These are phyloP conservation scores for Neonectria neomacrospora DNA, from an alignment of 2,329 filamentous ascomycete genomes.

Conservation along the genomic window DNA sequence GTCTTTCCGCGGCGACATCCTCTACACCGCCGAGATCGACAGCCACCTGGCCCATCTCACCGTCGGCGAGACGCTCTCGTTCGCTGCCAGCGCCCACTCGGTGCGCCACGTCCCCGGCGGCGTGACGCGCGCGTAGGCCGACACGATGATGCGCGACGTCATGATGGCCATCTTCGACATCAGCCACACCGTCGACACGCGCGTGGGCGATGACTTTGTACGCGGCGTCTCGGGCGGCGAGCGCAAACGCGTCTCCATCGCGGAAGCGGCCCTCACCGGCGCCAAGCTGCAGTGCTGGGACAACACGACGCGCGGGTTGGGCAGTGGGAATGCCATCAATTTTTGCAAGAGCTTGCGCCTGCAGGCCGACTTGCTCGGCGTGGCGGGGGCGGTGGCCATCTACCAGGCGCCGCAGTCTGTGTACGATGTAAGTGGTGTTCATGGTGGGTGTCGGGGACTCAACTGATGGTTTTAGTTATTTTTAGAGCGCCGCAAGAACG, in stretches of 20 bases:
- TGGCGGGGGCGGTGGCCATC: constrained; percentile 51
- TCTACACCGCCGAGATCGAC: constrained; percentile 74
- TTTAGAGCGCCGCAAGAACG: no score
- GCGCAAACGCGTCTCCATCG: constrained; percentile 80
- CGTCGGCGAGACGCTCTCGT: constrained; percentile 71
- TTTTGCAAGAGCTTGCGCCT: constrained; percentile 43
- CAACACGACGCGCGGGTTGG: constrained; percentile 45
- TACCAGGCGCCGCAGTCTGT: constrained; percentile 72
- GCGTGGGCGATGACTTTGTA: constrained; percentile 75
- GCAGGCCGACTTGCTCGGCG: constrained; percentile 43
- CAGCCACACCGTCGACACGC: constrained; percentile 75
- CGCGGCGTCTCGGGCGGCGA: constrained; percentile 82
- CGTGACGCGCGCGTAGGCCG: constrained; percentile 24
- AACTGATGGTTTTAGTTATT: constrained; percentile 65
- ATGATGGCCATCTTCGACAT: constrained; percentile 83
- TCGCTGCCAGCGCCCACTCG: constrained; percentile 71
- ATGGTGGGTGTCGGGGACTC: no score
- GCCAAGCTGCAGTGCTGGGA: constrained; percentile 49
- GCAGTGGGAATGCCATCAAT: constrained; percentile 45
- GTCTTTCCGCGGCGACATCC: constrained; percentile 63
- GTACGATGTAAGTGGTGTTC: constrained; percentile 55
- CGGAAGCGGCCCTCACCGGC: constrained; percentile 65
- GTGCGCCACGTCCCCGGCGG: constrained; percentile 62
- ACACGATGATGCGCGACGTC: constrained; percentile 58
- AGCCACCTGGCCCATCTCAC: constrained; percentile 75